Evolutionary conservation across 2,329 filamentous ascomycete species (phyloP), one percentile per base, ranked within the genome.

Genomic region (Cercospora canescens): DNA sequence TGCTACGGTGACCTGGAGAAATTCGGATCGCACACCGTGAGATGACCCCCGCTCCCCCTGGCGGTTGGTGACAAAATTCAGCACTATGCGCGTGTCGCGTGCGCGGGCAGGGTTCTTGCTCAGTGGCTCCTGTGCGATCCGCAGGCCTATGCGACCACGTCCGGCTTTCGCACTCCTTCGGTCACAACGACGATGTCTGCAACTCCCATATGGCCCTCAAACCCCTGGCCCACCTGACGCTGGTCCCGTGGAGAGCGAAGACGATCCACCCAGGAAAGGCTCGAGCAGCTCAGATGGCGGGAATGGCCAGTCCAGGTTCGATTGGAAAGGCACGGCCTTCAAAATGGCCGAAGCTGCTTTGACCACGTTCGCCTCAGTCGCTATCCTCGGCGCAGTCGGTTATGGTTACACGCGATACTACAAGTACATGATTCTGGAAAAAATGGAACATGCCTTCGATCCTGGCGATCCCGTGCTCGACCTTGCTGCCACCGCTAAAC

Each of bases 381-480:
- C 80, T 54, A 79, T 85, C 55, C 76, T 85, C 8, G 83, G 79
- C 52, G 68, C 67, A 5, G 91, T 91, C 6, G 92, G 90, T 26
- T 94, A 92, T 77, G 84, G 85, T 56, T 96, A 70, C 62, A 71
- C 71, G 26, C 71, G 81, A 30, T 84, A 83, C 73, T 81, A 99
- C 86, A 99, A 99, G 81, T 86, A 89, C 79, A 81, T 96, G 63
- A 93, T 98, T 30, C 82, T 98, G n/a, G 82, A 89, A 70, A 99
- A 99, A 81, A 98, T 99, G 84, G 88, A 91, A 71, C 90, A 91
- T 72, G 95, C 95, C 26, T 99, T 99, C 79, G 86, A 91, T 65
- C 93, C 94, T 1, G 95, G 95, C 11, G 95, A 99, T 76, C 28
- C 87, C 94, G 18, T 94, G 91, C 64, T 79, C 41, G 75, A 77